Conservation (phyloP, 371 early-diverging fungal species). For the Funneliformis caledonium region DNA sequence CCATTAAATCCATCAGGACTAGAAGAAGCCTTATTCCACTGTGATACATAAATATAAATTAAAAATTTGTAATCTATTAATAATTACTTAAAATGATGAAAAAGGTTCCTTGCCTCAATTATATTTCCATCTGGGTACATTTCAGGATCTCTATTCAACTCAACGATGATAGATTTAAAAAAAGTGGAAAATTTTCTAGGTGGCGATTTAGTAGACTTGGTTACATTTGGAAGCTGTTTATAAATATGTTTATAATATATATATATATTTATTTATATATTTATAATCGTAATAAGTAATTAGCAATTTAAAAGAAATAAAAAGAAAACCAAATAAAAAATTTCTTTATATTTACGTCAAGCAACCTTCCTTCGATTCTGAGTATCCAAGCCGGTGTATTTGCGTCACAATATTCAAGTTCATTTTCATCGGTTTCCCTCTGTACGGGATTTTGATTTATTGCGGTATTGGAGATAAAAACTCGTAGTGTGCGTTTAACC, state of each 20-base stretch:
- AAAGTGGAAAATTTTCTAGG: slow-evolving; percentile 85
- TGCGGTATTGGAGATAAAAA: slow-evolving; percentile 89
- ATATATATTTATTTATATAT: too few relatives aligned
- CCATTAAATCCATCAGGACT: slow-evolving; percentile 76
- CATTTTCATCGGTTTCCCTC: neutral
- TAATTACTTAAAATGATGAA: neutral
- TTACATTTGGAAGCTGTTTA: slow-evolving; percentile 53
- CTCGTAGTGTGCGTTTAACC: slow-evolving; percentile 81
- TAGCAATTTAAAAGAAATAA: slow-evolving; percentile 11
- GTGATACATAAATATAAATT: neutral
- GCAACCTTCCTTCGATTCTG: slow-evolving; percentile 85
- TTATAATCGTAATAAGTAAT: neutral
- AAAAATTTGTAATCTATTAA: neutral
- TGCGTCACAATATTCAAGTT: slow-evolving; percentile 52
- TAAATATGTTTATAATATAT: neutral
- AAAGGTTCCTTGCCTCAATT: slow-evolving; percentile 60
- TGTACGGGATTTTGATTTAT: slow-evolving; percentile 71
- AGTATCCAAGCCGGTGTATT: slow-evolving; percentile 91
- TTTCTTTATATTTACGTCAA: slow-evolving; percentile 52
- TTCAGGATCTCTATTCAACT: slow-evolving; percentile 80
- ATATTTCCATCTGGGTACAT: slow-evolving; percentile 74
- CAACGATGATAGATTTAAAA: slow-evolving; percentile 78
- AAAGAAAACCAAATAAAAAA: too few relatives aligned
- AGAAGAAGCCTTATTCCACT: slow-evolving; percentile 72
- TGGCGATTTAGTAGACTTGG: slow-evolving; percentile 57